Evolutionary conservation across 2,329 filamentous ascomycete species (phyloP), one percentile per base, ranked within the genome.

Genomic region (Neonectria magnoliae): DNA sequence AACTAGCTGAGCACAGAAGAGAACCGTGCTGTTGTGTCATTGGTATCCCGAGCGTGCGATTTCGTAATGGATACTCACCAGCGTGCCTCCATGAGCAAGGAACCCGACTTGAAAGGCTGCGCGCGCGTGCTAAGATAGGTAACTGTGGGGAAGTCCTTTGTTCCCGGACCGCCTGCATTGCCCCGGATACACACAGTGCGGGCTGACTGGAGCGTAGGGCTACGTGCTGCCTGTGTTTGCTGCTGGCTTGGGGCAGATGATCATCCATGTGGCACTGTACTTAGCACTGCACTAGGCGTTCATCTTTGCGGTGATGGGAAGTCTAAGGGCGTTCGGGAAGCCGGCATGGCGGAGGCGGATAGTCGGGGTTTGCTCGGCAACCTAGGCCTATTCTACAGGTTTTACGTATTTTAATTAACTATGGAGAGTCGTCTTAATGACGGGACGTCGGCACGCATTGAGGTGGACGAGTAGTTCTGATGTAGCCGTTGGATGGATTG

Each of bases 61-160:
- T 73, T 72, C 71, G 71, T 73, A 73, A 73, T 66, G 62, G 51
- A 73, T 73, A 72, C 62, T 70, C 62, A 10, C 27, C n/a, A 10
- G 22, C n/a, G 58, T 52, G 45, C 57, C 56, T 61, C 33, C 5
- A 42, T 4, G 38, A 20, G 38, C 38, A 42, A 42, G 38, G 36
- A 38, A 38, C 14, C 13, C 14, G 14, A 7, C 14, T 16, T 31
- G 57, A 44, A 29, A 57, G 9, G 60, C 42, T 59, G 50, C 18
- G 41, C 14, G 50, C 41, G 61, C 38, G 51, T 48, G 38, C 61
- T 50, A 50, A 56, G 20, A 4, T 67, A 68, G 64, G 9, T 69
- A 73, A 62, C 1, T 64, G 14, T 71, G 71, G 69, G 18, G 8
- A 54, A 31, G 8, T 38, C 16, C 7, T n/a, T 38, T 38, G 14